Percentiles rank a stretch among this genome's conserved stretches.
phyloP scores from a whole-genome alignment of 495 filamentous ascomycete species.

The Rusavskia elegans region DNA sequence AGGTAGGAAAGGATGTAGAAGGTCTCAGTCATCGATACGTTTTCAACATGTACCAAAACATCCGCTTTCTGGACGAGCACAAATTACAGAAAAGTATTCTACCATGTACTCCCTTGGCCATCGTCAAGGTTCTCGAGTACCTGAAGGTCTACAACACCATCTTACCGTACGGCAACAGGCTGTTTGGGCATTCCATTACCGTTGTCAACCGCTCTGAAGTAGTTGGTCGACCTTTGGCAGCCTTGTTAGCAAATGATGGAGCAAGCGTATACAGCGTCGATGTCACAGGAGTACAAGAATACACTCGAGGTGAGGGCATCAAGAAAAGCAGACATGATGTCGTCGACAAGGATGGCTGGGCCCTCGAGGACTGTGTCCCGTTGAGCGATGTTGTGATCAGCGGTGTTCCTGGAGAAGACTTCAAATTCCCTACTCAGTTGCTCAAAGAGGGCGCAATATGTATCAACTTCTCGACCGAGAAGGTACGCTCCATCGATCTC shows the following conservation, averaged over 20 bases:
- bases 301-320: constrained; percentile 74
- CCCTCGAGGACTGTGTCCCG: constrained; percentile 62
- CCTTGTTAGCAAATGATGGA: constrained; percentile 88
- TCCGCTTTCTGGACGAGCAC: constrained; percentile 72
- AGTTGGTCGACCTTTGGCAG: constrained; percentile 85
- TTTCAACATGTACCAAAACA: constrained; percentile 99
- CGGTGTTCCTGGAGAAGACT: constrained; percentile 73
- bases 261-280: constrained; percentile 92
- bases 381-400: constrained; percentile 87
- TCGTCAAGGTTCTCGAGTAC: constrained; percentile 92
- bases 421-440: constrained; percentile 72
- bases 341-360: constrained; percentile 56
- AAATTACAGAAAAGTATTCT: constrained; percentile 78
- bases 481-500: constrained; percentile 27
- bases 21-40: constrained; percentile 86
- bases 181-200: constrained; percentile 83
- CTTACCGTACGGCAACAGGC: constrained; percentile 78
- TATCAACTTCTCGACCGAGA: constrained; percentile 93
- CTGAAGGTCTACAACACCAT: constrained; percentile 94
- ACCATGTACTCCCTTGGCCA: constrained; percentile 86
- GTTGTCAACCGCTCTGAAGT: constrained; percentile 93
- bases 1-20: constrained; percentile 84
- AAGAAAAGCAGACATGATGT: constrained; percentile 71
- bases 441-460: constrained; percentile 82
- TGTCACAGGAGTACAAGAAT: constrained; percentile 80